phyloP scores from a whole-genome alignment of 148 eudicot genomes.

The Camellia sinensis region DNA sequence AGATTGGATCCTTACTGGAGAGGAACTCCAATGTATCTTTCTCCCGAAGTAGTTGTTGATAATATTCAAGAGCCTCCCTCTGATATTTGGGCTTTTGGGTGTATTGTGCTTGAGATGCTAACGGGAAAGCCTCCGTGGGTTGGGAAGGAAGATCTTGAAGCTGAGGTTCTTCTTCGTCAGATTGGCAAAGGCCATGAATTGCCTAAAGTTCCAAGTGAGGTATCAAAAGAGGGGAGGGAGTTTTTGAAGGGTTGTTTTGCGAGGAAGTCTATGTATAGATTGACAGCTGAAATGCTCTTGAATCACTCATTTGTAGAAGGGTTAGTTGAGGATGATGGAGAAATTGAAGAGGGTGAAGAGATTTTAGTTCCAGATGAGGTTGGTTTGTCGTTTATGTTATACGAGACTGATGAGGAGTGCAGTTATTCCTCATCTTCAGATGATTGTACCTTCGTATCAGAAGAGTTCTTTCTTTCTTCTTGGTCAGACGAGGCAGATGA shows the following conservation, averaged over 20 bases:
- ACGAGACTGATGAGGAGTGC: slow-evolving; percentile 29
- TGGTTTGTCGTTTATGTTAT: slow-evolving; percentile 14
- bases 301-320: slow-evolving; percentile 41
- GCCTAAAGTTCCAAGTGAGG: slow-evolving; percentile 26
- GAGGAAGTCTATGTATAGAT: slow-evolving; percentile 32
- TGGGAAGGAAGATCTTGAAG: slow-evolving; percentile 13
- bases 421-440: slow-evolving; percentile 18
- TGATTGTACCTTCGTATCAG: slow-evolving; percentile 12
- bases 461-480: slow-evolving; percentile 7
- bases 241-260: slow-evolving; percentile 45
- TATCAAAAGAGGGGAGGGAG: slow-evolving; percentile 32
- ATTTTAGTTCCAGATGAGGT: slow-evolving; percentile 5
- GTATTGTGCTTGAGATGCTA: slow-evolving; percentile 50
- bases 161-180: slow-evolving; percentile 18
- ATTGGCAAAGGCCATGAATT: slow-evolving; percentile 25
- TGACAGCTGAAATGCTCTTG: slow-evolving; percentile 47
- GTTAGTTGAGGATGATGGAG: slow-evolving; percentile 24
- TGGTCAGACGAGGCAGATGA: slow-evolving; percentile 16
- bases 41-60: slow-evolving; percentile 42
- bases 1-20: slow-evolving; percentile 37
- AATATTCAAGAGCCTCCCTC: slow-evolving; percentile 34
- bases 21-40: slow-evolving; percentile 43
- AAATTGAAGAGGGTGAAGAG: slow-evolving; percentile 18
- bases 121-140: slow-evolving; percentile 42
- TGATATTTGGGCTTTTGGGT: slow-evolving; percentile 59